Evolutionary conservation across 108 stramenopile species (phyloP), one percentile per base, ranked within the genome.

Genomic region (Discostella pseudostelligera): DNA sequence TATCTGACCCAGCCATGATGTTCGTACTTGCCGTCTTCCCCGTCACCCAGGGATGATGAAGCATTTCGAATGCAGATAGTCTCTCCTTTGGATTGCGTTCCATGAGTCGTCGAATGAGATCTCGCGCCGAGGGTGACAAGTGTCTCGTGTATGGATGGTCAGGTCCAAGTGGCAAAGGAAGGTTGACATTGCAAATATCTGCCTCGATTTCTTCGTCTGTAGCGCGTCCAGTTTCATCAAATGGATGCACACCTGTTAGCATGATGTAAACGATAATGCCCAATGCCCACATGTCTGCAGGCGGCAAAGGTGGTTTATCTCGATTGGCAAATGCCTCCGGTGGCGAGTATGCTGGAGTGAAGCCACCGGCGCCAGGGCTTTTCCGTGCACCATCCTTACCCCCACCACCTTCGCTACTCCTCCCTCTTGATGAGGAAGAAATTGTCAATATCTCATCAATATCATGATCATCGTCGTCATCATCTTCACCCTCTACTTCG

Each of bases 201-300:
- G 61, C 42, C 63, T 89, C 86, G 53, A 91, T 82, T 65, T 87
- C 85, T 13, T 86, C 85, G 50, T 91, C 88, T 4, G 85, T 82
- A 14, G 86, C 76, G 28, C 62, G 74, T 20, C 92, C 95, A n/a
- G 66, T 57, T 28, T 90, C 61, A 76, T 96, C 95, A 57, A 89
- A 96, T 0, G 95, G 95, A 65, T 96, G 95, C 9, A 88, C 69
- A 35, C 92, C 95, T 11, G 87, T 87, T n/a, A 96, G 78, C 92
- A 96, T 90, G 59, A 96, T 93, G 56, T 93, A 96, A 12, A 96
- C 68, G 66, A 96, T 92, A 10, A 96, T 83, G 7, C 95, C 95
- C 19, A 96, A 69, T 1, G 83, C 83, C 91, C 91, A 92, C 86
- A 92, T 87, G 60, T 90, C 88, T 39, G 74, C 56, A 10, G 76